These are phyloP conservation scores for Trichothecium sympodiale DNA, from an alignment of 2,329 filamentous ascomycete species.

Conservation along the genomic window DNA sequence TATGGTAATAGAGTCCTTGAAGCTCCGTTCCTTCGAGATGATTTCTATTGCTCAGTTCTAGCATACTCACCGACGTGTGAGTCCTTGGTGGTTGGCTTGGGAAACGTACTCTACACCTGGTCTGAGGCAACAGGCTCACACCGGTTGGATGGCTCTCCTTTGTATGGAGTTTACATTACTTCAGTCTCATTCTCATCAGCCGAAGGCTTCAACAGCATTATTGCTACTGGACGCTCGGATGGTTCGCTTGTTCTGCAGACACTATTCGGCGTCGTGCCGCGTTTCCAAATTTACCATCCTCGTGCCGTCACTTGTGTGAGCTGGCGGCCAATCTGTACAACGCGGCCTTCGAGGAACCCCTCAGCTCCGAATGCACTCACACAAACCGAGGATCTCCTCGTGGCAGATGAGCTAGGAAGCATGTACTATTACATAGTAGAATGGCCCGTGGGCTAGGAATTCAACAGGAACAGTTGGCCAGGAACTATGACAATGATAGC, in stretches of 20 bases:
- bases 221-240: slow-evolving; percentile 75
- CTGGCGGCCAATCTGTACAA: slow-evolving; percentile 58
- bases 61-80: slow-evolving; percentile 69
- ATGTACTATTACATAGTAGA: slow-evolving; percentile 86
- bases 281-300: slow-evolving; percentile 66
- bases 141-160: slow-evolving; percentile 11
- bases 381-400: slow-evolving; percentile 69
- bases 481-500: slow-evolving; percentile 70
- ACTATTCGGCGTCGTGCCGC: slow-evolving; percentile 54
- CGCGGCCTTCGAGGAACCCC: slow-evolving; percentile 40
- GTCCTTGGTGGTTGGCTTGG: slow-evolving; percentile 74
- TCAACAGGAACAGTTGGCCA: slow-evolving; percentile 56
- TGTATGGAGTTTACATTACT: slow-evolving; percentile 46
- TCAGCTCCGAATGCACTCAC: slow-evolving; percentile 37
- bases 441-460: slow-evolving; percentile 60
- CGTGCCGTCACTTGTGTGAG: slow-evolving; percentile 67
- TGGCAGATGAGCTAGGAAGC: slow-evolving; percentile 73
- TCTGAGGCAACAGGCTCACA: slow-evolving; percentile 60
- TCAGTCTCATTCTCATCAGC: slow-evolving; percentile 83
- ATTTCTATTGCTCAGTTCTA: slow-evolving; percentile 89
- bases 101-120: slow-evolving; percentile 76
- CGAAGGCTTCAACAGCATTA: slow-evolving; percentile 63
- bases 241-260: slow-evolving; percentile 71
- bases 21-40: slow-evolving; percentile 78
- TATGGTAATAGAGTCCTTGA: slow-evolving; percentile 62